phyloP scores from a whole-genome alignment of 371 early-diverging fungal species.

The Entomophthora muscae region DNA sequence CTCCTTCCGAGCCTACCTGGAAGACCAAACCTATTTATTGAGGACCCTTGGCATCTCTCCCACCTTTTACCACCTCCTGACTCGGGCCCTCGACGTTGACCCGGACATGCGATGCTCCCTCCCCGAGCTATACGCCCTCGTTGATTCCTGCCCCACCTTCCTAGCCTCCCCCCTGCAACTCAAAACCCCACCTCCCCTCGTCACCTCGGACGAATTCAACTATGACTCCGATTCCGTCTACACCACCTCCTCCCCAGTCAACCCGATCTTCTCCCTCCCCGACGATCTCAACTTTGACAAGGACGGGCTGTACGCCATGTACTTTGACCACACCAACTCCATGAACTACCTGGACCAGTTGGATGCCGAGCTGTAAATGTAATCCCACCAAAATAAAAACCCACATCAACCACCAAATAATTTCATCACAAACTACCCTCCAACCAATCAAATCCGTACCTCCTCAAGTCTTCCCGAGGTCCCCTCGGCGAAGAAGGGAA shows the following conservation, averaged over 20 bases:
- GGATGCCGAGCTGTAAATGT: too few species aligned
- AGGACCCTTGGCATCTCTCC: neutral
- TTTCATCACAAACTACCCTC: too few species aligned
- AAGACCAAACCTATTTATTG: constrained; percentile 13
- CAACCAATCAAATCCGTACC: too few species aligned
- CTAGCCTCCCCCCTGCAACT: neutral
- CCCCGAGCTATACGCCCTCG: neutral
- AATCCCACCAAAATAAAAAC: too few species aligned
- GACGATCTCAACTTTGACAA: neutral
- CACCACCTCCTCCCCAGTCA: neutral
- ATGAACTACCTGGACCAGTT: too few species aligned
- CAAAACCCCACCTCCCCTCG: neutral
- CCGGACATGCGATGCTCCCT: neutral
- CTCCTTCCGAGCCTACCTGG: constrained; percentile 45
- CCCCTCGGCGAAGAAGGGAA: too few species aligned
- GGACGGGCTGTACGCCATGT: neutral
- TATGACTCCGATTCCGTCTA: neutral
- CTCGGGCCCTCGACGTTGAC: neutral
- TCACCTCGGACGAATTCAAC: neutral
- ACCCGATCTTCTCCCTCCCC: neutral
- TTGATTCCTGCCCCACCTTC: neutral
- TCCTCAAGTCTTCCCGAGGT: too few species aligned
- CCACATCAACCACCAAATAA: too few species aligned
- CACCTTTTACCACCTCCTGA: constrained; percentile 1
- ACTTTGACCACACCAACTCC: neutral